These are phyloP conservation scores for Teunomyces barrocoloradensis DNA, from an alignment of 805 yeast genomes.

Conservation along the genomic window DNA sequence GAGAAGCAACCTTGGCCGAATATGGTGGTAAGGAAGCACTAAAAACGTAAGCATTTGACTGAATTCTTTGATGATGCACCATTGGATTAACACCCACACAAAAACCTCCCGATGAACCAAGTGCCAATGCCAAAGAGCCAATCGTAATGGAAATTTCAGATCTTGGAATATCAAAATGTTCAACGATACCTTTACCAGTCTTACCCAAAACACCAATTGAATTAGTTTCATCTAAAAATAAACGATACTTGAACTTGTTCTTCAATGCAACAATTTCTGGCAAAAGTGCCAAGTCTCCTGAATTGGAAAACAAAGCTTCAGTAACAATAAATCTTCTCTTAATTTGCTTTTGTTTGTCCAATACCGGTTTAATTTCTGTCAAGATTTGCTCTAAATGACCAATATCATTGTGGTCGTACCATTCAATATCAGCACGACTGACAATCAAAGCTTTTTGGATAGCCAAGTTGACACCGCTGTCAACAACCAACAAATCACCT, in stretches of 20 bases:
- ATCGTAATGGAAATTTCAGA: conserved; percentile 77
- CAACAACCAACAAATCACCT: conserved; percentile 90
- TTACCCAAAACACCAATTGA: conserved; percentile 85
- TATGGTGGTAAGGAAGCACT: conserved; percentile 95
- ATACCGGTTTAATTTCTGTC: conserved; percentile 55
- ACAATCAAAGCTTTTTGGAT: conserved; percentile 86
- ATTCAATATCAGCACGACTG: conserved; percentile 80
- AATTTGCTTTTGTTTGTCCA: conserved; percentile 67
- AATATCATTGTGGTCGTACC: conserved; percentile 87
- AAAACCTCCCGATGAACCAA: conserved; percentile 90
- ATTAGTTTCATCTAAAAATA: conserved; percentile 82
- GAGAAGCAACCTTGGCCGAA: conserved; percentile 65
- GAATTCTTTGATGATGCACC: conserved; percentile 89
- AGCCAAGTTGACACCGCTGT: conserved; percentile 69
- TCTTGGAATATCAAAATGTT: conserved; percentile 67
- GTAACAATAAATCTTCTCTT: conserved; percentile 88
- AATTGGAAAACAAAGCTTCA: conserved; percentile 80
- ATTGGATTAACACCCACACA: conserved; percentile 82
- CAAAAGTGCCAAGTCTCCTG: conserved; percentile 78
- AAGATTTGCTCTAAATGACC: conserved; percentile 73
- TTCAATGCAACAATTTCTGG: conserved; percentile 69
- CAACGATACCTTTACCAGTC: conserved; percentile 83
- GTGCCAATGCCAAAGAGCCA: conserved; percentile 78
- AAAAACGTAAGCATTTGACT: conserved; percentile 86
- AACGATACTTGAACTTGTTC: conserved; percentile 76